Evolutionary conservation across 2,329 filamentous ascomycete species (phyloP).

Genomic region (Talaromyces sp.): DNA sequence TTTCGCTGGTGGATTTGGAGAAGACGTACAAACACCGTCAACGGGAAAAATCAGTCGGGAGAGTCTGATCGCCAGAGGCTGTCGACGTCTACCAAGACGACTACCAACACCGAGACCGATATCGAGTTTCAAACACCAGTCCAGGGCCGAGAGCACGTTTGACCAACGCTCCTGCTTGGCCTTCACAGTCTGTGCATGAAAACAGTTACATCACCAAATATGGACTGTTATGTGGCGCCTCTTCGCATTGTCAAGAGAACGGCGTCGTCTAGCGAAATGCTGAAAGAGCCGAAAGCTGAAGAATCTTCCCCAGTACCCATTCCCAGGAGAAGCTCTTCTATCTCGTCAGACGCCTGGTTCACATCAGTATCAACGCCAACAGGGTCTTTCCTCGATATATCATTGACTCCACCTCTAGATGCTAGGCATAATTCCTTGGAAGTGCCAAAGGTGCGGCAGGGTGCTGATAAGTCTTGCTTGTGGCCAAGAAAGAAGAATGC

Average conservation of each 20-base stretch:
- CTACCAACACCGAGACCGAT: constrained; percentile 23
- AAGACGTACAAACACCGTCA: not conserved
- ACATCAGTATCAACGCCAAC: not conserved
- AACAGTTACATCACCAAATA: constrained; percentile 1
- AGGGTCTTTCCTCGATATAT: not conserved
- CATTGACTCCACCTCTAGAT: constrained; percentile 17
- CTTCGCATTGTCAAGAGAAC: constrained; percentile 47
- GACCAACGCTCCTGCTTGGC: constrained; percentile 1
- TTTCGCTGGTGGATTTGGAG: constrained; percentile 3
- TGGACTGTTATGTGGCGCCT: constrained; percentile 40
- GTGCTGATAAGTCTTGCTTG: not conserved
- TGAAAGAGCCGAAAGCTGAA: constrained; percentile 13
- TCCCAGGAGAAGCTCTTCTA: constrained; percentile 25
- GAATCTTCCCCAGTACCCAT: constrained; percentile 13
- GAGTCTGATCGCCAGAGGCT: constrained; percentile 30
- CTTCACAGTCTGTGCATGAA: not conserved
- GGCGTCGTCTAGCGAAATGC: constrained; percentile 2
- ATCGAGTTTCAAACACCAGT: constrained; percentile 24
- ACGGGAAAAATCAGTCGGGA: constrained; percentile 20
- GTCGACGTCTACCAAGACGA: constrained; percentile 28
- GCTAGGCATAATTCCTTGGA: constrained; percentile 18
- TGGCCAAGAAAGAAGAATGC: not conserved
- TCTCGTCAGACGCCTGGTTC: constrained; percentile 12
- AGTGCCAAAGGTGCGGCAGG: constrained; percentile 19
- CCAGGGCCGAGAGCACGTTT: constrained; percentile 19